A percentile compares a stretch with the other conserved stretches of the same genome.
Conservation (phyloP, 148 eudicot genomes). For the Chenopodium suecicum region DNA sequence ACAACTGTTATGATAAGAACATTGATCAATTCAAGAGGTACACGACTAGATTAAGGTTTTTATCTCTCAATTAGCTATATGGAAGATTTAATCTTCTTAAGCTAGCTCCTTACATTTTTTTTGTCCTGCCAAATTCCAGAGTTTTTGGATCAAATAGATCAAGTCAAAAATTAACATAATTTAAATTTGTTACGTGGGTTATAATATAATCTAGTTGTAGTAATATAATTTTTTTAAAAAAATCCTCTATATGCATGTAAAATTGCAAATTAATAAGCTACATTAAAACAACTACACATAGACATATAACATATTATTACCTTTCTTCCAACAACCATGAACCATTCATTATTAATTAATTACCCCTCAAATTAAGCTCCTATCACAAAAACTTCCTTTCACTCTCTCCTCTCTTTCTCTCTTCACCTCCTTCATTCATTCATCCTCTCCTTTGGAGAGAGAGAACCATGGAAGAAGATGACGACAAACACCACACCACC, state of each 20-base stretch:
- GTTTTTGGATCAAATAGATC: constrained; percentile 19
- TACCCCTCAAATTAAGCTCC: constrained; percentile 28
- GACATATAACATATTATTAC: too few relatives aligned
- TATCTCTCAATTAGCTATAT: too few relatives aligned
- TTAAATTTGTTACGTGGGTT: background rate
- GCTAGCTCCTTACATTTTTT: background rate
- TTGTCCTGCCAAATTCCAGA: background rate
- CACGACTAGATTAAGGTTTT: too few relatives aligned
- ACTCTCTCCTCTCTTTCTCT: constrained; percentile 8
- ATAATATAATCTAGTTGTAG: constrained; percentile 6
- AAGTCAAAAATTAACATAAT: constrained; percentile 1
- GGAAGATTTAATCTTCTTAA: too few relatives aligned
- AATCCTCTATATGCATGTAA: background rate
- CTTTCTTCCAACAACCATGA: background rate
- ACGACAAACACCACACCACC: constrained; percentile 16
- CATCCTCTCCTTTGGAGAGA: constrained; percentile 14
- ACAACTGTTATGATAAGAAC: too few relatives aligned
- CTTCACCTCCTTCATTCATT: background rate
- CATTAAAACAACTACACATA: background rate
- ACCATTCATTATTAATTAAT: background rate
- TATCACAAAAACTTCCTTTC: constrained; percentile 16
- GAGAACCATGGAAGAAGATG: constrained; percentile 36
- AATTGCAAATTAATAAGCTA: background rate
- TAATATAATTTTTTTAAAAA: background rate
- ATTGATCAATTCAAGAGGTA: too few relatives aligned